Evolutionary conservation across 768 basidiomycete species (phyloP).

Genomic region (Leucocoprinus birnbaumii): DNA sequence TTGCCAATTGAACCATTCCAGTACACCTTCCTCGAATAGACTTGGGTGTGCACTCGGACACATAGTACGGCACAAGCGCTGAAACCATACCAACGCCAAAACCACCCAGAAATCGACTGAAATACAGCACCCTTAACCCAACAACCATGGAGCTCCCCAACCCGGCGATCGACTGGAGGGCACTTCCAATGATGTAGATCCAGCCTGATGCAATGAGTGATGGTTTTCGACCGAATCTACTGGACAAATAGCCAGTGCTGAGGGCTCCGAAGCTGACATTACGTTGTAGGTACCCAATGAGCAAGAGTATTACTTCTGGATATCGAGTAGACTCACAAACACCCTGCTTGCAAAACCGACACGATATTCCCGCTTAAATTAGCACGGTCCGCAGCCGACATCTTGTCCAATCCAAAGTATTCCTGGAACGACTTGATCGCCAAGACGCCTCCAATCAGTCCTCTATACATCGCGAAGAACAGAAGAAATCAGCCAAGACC

Average conservation of each 20-base stretch:
- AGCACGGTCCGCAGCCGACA: conserved; percentile 33
- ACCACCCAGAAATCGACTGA: conserved; percentile 56
- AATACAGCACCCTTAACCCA: conserved; percentile 37
- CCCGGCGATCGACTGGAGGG: conserved; percentile 43
- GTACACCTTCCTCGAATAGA: conserved; percentile 49
- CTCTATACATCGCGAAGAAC: conserved; percentile 15
- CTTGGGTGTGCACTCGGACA: conserved; percentile 47
- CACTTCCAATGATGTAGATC: conserved; percentile 45
- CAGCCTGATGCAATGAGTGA: conserved; percentile 40
- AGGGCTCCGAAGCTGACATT: conserved; percentile 40
- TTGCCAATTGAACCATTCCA: conserved; percentile 36
- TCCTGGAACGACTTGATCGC: conserved; percentile 41
- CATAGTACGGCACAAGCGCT: conserved; percentile 47
- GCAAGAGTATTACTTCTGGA: too few relatives aligned
- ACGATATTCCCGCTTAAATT: conserved; percentile 49
- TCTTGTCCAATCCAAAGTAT: conserved; percentile 44
- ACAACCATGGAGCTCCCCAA: conserved; percentile 32
- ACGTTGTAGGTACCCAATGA: neutral
- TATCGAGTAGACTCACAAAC: conserved; percentile 48
- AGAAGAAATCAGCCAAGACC: neutral
- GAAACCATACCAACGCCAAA: conserved; percentile 57
- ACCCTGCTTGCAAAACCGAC: conserved; percentile 46
- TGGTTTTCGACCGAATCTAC: conserved; percentile 42
- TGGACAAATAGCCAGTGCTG: conserved; percentile 35
- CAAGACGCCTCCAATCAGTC: conserved; percentile 48